Percentiles rank a stretch among this genome's conserved stretches.
Conservation (phyloP, 352 stramenopile species). For the Phytophthora meadii region DNA sequence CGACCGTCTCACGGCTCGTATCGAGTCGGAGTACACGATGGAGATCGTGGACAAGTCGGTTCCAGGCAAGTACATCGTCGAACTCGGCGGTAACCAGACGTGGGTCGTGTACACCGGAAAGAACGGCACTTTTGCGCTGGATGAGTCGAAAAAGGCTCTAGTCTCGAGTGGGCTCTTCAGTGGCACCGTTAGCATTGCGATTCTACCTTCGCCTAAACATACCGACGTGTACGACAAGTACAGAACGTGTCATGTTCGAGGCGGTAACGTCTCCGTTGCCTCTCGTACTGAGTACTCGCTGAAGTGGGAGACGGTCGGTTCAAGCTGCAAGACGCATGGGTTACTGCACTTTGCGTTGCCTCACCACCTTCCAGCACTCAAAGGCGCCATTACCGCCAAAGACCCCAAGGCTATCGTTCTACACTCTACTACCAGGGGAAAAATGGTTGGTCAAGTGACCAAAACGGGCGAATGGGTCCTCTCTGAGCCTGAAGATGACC, state of each 20-base stretch:
- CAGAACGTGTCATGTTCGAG: constrained; percentile 53
- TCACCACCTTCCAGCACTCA: constrained; percentile 62
- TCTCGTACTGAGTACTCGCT: constrained; percentile 64
- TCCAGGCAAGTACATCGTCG: constrained; percentile 59
- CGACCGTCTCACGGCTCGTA: constrained; percentile 49
- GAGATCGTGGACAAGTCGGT: constrained; percentile 40
- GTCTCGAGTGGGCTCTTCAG: constrained; percentile 42
- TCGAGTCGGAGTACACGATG: constrained; percentile 55
- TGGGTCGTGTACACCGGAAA: constrained; percentile 71
- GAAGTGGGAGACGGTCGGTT: constrained; percentile 60
- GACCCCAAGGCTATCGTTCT: constrained; percentile 39
- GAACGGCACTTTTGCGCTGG: constrained; percentile 38
- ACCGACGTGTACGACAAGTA: constrained; percentile 57
- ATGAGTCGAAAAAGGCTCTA: constrained; percentile 39
- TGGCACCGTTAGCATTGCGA: constrained; percentile 56
- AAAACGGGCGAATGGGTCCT: constrained; percentile 46
- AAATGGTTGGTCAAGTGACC: constrained; percentile 52
- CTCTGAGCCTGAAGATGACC: constrained; percentile 48
- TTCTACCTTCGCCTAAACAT: constrained; percentile 41
- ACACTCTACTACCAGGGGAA: constrained; percentile 58
- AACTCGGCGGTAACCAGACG: constrained; percentile 63
- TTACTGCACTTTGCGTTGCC: constrained; percentile 73
- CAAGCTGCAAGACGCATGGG: constrained; percentile 44
- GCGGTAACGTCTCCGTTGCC: constrained; percentile 50
- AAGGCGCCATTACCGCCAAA: constrained; percentile 15